Evolutionary conservation across 139 green algal genomes (phyloP).

Genomic region (Chlamydomonas schloesseri): DNA sequence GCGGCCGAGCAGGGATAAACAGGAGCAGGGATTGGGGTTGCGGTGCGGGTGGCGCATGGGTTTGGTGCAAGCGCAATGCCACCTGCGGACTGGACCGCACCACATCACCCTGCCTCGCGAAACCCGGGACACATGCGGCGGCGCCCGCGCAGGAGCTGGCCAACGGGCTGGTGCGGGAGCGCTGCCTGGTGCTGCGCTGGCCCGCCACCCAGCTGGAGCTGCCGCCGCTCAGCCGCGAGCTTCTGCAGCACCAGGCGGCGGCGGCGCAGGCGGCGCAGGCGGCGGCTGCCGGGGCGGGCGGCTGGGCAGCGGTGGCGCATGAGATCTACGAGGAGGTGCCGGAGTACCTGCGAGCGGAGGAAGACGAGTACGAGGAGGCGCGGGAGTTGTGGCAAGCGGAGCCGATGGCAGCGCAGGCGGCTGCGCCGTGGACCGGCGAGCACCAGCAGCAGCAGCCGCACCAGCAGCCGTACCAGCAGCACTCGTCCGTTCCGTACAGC

Average conservation of each 20-base stretch:
- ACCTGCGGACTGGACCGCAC: too few species aligned
- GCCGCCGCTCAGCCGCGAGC: constrained; percentile 5
- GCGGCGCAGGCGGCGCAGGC: not conserved
- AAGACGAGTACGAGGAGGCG: not conserved
- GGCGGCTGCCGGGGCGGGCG: not conserved
- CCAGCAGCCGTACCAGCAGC: not conserved
- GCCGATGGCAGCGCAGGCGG: not conserved
- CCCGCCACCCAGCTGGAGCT: not conserved
- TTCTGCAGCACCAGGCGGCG: not conserved
- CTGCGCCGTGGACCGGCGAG: too few species aligned
- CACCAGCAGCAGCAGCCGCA: not conserved
- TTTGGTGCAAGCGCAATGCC: too few species aligned
- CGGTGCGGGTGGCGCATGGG: too few species aligned
- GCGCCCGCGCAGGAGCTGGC: constrained; percentile 79
- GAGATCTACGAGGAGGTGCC: not conserved
- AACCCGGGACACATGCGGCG: too few species aligned
- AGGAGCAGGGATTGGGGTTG: not conserved
- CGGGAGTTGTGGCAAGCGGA: not conserved
- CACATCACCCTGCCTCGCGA: too few species aligned
- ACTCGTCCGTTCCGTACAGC: too few species aligned
- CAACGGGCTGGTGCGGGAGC: constrained; percentile 33
- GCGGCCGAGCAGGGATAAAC: not conserved
- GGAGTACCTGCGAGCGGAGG: not conserved
- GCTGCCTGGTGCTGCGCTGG: constrained; percentile 36
- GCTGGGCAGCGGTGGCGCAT: not conserved